Evolutionary conservation across 2,329 filamentous ascomycete species (phyloP).

Genomic region (Nemania sp.): DNA sequence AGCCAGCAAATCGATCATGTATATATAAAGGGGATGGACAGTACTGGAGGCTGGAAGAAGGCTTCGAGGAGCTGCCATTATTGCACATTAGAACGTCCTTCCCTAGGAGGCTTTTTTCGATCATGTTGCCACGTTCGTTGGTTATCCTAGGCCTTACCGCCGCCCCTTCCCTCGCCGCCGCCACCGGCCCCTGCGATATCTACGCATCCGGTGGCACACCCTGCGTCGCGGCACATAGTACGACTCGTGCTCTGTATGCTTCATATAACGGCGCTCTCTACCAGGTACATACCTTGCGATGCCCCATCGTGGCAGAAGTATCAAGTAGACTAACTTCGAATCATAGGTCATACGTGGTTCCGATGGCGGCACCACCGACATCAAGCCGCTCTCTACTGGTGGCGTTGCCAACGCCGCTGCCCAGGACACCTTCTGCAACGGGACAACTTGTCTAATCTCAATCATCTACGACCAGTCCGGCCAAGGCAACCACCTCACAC

Average conservation of each 20-base stretch:
- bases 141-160: constrained; percentile 8
- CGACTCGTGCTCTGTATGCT: constrained; percentile 59
- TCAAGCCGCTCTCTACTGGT: constrained; percentile 58
- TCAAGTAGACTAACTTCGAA: not conserved
- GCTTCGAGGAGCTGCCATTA: no score
- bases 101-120: no score
- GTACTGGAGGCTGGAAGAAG: no score
- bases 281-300: not conserved
- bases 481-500: constrained; percentile 63
- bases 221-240: constrained; percentile 66
- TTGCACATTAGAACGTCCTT: no score
- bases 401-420: constrained; percentile 64
- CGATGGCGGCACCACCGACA: constrained; percentile 52
- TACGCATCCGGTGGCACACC: constrained; percentile 62
- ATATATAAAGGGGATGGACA: no score
- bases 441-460: constrained; percentile 66
- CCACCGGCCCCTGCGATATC: constrained; percentile 65
- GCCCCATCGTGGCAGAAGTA: not conserved
- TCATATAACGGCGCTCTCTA: not conserved
- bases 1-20: no score
- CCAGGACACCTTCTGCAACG: constrained; percentile 64
- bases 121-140: no score
- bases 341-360: constrained; percentile 58
- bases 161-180: constrained; percentile 36
- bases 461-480: constrained; percentile 71